These are phyloP conservation scores for Vickermania spadyakhi DNA, from an alignment of 208 protist genomes.

Conservation along the genomic window DNA sequence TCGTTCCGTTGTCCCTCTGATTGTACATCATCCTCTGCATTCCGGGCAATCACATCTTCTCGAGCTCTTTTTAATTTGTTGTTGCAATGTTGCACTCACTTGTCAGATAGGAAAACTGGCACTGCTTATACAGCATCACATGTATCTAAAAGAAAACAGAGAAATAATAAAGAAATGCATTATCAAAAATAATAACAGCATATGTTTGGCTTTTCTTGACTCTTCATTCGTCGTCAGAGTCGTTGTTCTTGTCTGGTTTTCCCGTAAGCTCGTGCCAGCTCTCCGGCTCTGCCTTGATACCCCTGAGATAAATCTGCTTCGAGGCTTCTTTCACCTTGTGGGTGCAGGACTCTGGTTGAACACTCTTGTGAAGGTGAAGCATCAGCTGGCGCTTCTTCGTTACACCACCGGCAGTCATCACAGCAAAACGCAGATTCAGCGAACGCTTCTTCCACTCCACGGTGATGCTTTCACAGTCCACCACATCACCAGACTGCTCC, in stretches of 20 bases:
- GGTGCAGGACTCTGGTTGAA: slow-evolving; percentile 29
- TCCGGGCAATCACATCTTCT: too few relatives aligned
- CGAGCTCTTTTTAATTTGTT: too few relatives aligned
- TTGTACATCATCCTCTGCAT: too few relatives aligned
- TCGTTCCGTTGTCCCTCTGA: too few relatives aligned
- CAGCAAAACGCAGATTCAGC: slow-evolving; percentile 24
- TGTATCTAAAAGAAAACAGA: too few relatives aligned
- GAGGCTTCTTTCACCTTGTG: slow-evolving; percentile 36
- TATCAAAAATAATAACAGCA: too few relatives aligned
- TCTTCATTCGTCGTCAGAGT: slow-evolving; percentile 10
- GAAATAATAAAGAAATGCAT: too few relatives aligned
- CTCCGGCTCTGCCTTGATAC: slow-evolving; percentile 32
- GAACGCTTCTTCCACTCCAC: slow-evolving; percentile 25
- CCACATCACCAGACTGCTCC: too few relatives aligned
- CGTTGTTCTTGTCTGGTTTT: slow-evolving; percentile 16
- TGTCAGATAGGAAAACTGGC: too few relatives aligned
- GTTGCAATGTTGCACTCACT: too few relatives aligned
- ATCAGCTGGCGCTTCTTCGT: slow-evolving; percentile 21
- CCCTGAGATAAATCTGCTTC: slow-evolving; percentile 44
- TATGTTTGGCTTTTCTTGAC: slow-evolving; percentile 8
- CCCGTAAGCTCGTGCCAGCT: slow-evolving; percentile 55
- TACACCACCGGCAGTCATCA: slow-evolving; percentile 12
- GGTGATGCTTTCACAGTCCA: slow-evolving; percentile 23
- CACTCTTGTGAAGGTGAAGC: slow-evolving; percentile 35
- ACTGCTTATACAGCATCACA: too few relatives aligned